Evolutionary conservation across 1,284 basidiomycete species (phyloP), one percentile per base, ranked within the genome.

Genomic region (Abortiporus biennis): DNA sequence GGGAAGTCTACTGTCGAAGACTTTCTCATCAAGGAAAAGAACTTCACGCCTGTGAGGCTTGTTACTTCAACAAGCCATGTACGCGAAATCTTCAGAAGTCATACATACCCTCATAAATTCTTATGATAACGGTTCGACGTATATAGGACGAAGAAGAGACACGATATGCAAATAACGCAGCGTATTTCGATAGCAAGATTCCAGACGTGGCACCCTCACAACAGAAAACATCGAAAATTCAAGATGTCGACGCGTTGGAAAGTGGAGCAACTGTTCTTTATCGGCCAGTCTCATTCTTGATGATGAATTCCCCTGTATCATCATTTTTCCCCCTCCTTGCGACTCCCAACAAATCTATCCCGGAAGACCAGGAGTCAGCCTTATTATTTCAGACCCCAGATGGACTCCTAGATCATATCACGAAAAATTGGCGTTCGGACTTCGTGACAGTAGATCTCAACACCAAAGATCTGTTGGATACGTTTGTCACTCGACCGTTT

Each of bases 401-500:
- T 16, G 65, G 71, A 3, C 64, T 97, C 43, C 72, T 99, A 27
- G 74, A 84, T 50, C 74, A 86, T 59, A 79, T 84, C 6, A 99
- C 96, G 3, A 73, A 71, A 46, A 74, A 89, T 51, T 99, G 95
- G 96, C 73, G 72, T 32, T 60, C 69, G 2, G 67, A 87, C 51
- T 91, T 86, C 55, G 92, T 98, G 22, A 96, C 92, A 0, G 72
- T 74, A 4, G 86, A 91, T 55, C 62, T 97, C 16, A 58, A 61
- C 37, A 78, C 75, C 1, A 64, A 65, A 22, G 71, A 78, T n/a
- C 55, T 80, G 13, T 70, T 94, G 31, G 71, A 73, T 44, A 66
- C 73, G 35, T 98, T 97, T 56, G 62, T 81, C 29, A 93, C 85
- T 57, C 72, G 96, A 6, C 95, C 95, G 0, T 98, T 92, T 61